Percentiles rank a stretch among this genome's conserved stretches.
Conservation (phyloP, 2,329 filamentous ascomycete genomes). For the Trichoderma atroviride region DNA sequence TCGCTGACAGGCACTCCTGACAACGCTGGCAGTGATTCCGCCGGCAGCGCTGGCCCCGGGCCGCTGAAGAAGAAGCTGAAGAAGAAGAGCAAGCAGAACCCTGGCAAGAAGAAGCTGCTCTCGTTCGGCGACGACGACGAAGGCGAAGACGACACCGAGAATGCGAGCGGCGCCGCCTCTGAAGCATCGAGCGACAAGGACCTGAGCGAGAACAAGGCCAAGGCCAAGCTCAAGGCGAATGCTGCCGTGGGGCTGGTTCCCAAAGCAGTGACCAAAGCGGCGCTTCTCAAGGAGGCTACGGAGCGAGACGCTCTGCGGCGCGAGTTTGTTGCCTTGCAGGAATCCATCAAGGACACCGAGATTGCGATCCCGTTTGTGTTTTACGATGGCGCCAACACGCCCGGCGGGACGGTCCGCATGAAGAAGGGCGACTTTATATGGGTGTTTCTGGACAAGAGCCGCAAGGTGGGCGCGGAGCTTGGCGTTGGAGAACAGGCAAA, state of each 20-base stretch:
- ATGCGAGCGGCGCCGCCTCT: constrained; percentile 21
- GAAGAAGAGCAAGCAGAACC: constrained; percentile 49
- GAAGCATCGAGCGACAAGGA: constrained; percentile 29
- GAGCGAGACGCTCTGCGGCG: constrained; percentile 76
- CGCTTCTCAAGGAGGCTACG: constrained; percentile 75
- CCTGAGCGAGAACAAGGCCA: constrained; percentile 33
- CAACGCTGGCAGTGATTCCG: constrained; percentile 43
- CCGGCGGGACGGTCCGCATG: constrained; percentile 79
- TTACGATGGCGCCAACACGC: constrained; percentile 90
- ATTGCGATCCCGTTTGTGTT: constrained; percentile 94
- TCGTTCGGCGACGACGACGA: constrained; percentile 70
- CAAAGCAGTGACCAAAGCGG: constrained; percentile 70
- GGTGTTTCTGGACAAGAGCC: constrained; percentile 88
- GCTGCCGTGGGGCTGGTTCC: constrained; percentile 65
- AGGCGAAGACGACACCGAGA: constrained; percentile 58
- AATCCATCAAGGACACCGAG: constrained; percentile 84
- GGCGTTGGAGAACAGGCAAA: constrained; percentile 72
- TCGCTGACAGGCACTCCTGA: constrained; percentile 54
- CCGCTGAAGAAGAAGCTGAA: constrained; percentile 34
- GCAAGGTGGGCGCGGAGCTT: constrained; percentile 84
- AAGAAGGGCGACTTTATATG: constrained; percentile 94
- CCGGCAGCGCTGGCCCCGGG: constrained; percentile 30
- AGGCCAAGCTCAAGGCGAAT: constrained; percentile 63
- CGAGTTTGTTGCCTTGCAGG: constrained; percentile 82
- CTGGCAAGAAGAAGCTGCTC: constrained; percentile 52